Evolutionary conservation across 768 basidiomycete genomes (phyloP).

Genomic region (Hericium rajendrae): DNA sequence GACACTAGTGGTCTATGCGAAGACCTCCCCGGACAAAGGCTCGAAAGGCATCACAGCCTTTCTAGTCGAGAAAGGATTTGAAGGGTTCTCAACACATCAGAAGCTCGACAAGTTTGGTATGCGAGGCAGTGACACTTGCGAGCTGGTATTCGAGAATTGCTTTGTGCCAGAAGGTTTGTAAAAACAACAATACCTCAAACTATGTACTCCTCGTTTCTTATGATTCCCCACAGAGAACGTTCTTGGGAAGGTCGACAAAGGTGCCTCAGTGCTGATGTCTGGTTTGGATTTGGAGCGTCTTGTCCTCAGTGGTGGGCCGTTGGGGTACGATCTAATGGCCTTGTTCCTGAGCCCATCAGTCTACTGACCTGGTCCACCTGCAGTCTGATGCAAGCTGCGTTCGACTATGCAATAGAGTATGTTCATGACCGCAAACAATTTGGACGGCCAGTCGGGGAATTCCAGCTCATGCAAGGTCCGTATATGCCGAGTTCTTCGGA

Average conservation of each 20-base stretch:
- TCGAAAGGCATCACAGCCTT: slow-evolving; percentile 91
- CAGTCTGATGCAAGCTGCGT: slow-evolving; percentile 89
- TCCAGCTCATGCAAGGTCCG: slow-evolving; percentile 93
- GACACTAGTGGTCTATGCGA: slow-evolving; percentile 88
- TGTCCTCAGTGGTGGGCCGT: slow-evolving; percentile 84
- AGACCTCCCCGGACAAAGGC: slow-evolving; percentile 65
- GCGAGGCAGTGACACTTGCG: slow-evolving; percentile 92
- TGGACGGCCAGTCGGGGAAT: slow-evolving; percentile 75
- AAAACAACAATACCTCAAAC: background rate
- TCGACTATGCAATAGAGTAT: slow-evolving; percentile 81
- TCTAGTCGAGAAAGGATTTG: slow-evolving; percentile 73
- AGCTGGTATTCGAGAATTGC: slow-evolving; percentile 86
- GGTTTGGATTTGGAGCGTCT: slow-evolving; percentile 88
- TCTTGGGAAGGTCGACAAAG: slow-evolving; percentile 69
- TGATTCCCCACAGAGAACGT: slow-evolving; percentile 53
- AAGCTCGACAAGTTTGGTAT: slow-evolving; percentile 96
- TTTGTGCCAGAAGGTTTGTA: slow-evolving; percentile 73
- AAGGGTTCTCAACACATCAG: slow-evolving; percentile 81
- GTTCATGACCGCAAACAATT: slow-evolving; percentile 94
- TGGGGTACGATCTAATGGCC: slow-evolving; percentile 46
- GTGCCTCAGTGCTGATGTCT: slow-evolving; percentile 86
- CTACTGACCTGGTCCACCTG: background rate
- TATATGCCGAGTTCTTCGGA: background rate
- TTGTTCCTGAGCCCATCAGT: background rate
- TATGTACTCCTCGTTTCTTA: slow-evolving; percentile 2